Base-by-base conservation (phyloP, 768 basidiomycete species). In the Trametes cingulata region DNA sequence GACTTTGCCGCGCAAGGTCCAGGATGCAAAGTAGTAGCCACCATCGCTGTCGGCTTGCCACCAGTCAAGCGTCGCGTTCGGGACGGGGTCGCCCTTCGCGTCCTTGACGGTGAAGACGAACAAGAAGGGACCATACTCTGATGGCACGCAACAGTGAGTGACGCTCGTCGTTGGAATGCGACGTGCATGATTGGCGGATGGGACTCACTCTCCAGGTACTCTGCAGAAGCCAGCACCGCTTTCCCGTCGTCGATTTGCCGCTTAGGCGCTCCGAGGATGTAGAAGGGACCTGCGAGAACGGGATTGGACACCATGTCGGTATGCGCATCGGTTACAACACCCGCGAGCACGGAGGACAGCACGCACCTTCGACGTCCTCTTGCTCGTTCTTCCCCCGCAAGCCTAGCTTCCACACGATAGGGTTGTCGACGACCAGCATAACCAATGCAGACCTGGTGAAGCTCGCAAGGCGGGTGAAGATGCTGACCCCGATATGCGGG, bases 31-130 rank as follows among this genome's bases (percentile, higher is more conserved):
- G 40, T 52, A 56, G 52, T 71, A 71, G 13, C 19, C 35, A 9
- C 70, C 70, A 7, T 52, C 55, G 42, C 43, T 50, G 51, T 64
- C 64, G 6, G 70, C 67, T 19, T 71, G 69, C 70, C 70, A 71
- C 62, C 60, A 63, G 55, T 71, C 67, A 35, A 71, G 25, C 13
- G 15, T 29, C 1, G 66, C 66, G 47, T 66, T 36, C 15, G 67
- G 61, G 2, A 68, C 27, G 2, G 68, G 68, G 10, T 68, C 62
- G 45, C 70, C 68, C 15, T 67, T 61, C 14, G 60, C 53, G 42
- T 65, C 61, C 47, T 58, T 64, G 46, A 71, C 56, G 1, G 41
- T 42, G 41, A 70, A 37, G 1, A 61, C 20, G 40, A 67, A 48
- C 35, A 70, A 62, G 56, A 64, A 68, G 0, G 67, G 65, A 0